A percentile compares a stretch with the other conserved stretches of the same genome.
Conservation (phyloP, 2,329 filamentous ascomycete species). For the Ophiostoma novo-ulmi region DNA sequence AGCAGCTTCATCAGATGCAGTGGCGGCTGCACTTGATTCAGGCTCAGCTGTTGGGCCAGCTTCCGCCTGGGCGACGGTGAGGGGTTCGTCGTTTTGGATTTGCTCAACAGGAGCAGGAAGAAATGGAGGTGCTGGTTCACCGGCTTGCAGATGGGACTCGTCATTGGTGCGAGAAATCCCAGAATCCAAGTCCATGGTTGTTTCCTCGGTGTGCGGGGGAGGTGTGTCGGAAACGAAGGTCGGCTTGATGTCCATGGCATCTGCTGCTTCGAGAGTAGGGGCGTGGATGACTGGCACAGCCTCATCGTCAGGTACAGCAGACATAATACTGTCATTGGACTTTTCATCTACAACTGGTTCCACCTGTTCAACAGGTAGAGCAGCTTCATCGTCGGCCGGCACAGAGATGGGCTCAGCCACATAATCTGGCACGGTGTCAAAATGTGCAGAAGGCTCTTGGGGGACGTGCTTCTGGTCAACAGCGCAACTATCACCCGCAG, state of each 20-base stretch:
- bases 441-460: not conserved
- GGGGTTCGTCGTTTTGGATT: not conserved
- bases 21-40: no score
- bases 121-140: not conserved
- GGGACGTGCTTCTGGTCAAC: not conserved
- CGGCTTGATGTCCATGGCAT: not conserved
- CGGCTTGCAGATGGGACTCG: not conserved
- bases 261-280: not conserved
- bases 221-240: not conserved
- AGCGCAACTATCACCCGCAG: not conserved
- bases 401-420: not conserved
- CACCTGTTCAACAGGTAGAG: not conserved
- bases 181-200: not conserved
- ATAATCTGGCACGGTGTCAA: not conserved
- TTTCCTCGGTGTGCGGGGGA: not conserved
- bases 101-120: not conserved
- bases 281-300: not conserved
- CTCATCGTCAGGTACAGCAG: not conserved
- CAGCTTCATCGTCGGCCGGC: not conserved
- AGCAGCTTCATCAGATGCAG: not conserved
- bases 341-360: not conserved
- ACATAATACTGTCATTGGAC: not conserved
- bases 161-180: not conserved
- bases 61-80: not conserved
- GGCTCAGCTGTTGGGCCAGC: not conserved